Evolutionary conservation across 1,284 basidiomycete genomes (phyloP), one percentile per base, ranked within the genome.

Genomic region (Tylopilus orsonianus): DNA sequence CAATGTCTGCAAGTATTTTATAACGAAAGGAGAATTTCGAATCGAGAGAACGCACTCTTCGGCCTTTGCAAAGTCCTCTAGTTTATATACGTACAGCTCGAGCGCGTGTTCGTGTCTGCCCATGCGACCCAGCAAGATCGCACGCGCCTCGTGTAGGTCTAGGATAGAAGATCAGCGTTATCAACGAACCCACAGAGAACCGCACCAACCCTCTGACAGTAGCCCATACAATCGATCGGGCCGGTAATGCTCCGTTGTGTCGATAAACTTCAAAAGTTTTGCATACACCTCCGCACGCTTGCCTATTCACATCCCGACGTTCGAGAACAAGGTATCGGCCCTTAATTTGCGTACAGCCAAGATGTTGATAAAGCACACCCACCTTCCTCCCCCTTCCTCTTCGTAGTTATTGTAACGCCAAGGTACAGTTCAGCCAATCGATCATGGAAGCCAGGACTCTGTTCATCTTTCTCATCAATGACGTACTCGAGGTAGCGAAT

Each of bases 21-120:
- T 44, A 50, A 39, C 48, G 30, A 45, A 48, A 27, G 4, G 19
- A 22, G 5, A 13, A 22, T 10, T n/a, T 26, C 13, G 4, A 32
- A 8, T 26, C 1, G 9, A 42, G 3, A n/a, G 12, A 22, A 59
- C 83, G 56, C 59, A 93, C 88, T 89, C 83, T 72, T 98, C 96
- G 0, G 97, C 97, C 51, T 90, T 90, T 12, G 70, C 55, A 64
- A 87, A 90, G 62, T 96, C 90, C 29, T 84, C 77, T 23, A 97
- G 74, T 37, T 83, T 81, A 62, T 96, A 88, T 1, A 95, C 93
- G 65, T 98, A 98, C 22, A 97, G 81, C 61, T 92, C 87, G 20
- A 99, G 79, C 0, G 96, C 96, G 51, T 87, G 90, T 57, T 96
- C 91, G 60, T 99, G 94, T 50, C 91, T 84, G 0, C 91, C 93